Base-by-base conservation (phyloP, 371 early-diverging fungal species). In the Mucor lusitanicus region DNA sequence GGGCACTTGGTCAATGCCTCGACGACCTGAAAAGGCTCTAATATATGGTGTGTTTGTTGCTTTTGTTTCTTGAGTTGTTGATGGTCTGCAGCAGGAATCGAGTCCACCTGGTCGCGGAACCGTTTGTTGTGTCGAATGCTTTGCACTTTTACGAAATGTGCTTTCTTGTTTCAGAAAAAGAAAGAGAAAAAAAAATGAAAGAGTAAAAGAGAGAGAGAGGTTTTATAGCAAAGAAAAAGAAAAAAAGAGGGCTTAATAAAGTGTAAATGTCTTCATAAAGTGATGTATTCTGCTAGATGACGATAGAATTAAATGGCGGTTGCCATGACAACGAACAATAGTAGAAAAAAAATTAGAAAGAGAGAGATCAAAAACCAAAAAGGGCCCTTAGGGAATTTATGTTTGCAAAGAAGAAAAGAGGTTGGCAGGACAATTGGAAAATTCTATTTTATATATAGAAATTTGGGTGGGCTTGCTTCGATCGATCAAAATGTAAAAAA, bases 61-160 rank as follows among this genome's bases (percentile, higher is more conserved):
- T 44, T 65, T 39, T 61, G 63, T 28, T 60, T 64, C 57, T 69
- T 56, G 27, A 21, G 37, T 12, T 37, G 37, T 11, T 37, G 6
- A 13, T 50, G 58, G 13, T 50, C 61, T 61, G 48, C 65, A 70
- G 48, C 65, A 70, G 70, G 57, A 28, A 60, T 44, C 9, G 55
- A 15, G 21, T 68, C 65, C 8, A 61, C 67, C 65, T 65, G 63
- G 39, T 73, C 67, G 65, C 40, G 62, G 55, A 61, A 42, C 21
- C 73, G 66, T 54, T 72, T 72, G 35, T 46, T 65, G 6, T 27
- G 8, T 44, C 54, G 58, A 54, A 65, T 44, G 53, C 37, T 39
- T 42, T 63, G 39, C 66, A 73, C 54, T 69, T 63, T 68, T 65
- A 61, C 17, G 11, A 46, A 30, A 19, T 50, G 17, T 30, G 27